Base-by-base conservation (phyloP, 2,329 filamentous ascomycete genomes). In the Trichoderma breve region DNA sequence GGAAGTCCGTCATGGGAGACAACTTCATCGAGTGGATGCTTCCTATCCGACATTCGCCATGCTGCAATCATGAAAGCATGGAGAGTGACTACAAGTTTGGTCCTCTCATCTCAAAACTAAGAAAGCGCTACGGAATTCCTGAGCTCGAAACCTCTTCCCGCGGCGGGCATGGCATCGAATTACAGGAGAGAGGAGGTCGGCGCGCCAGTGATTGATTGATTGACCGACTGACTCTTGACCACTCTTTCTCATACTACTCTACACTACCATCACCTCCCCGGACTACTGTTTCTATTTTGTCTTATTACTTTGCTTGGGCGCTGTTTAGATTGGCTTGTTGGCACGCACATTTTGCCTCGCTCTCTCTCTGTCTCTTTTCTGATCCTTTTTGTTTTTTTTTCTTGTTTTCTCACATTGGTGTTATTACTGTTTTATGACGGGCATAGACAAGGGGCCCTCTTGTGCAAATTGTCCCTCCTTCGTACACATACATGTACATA, bases 1-100 rank as follows among this genome's bases (percentile, higher is more conserved):
- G 94, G 82, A 88, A 89, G 74, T 87, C 91, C 15, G 89, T 98
- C 28, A 94, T 99, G 90, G 95, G 95, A 0, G 82, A 87, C 61
- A 88, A 83, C 24, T 74, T 90, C 2, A 73, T 91, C 15, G 92
- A 97, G 73, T 98, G 95, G 95, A 78, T 97, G 14, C 82, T 97
- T 1, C 95, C 95, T 0, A 80, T 97, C 39, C 89, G 85, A 71
- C 86, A 88, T 72, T 94, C 92, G 5, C 95, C 95, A 0, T 95
- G 92, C 79, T 87, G 87, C 65, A 87, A 88, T 68, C 92, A 95
- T 76, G 89, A 89, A 61, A 87, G 85, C 75, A 84, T 85, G 72
- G 86, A 88, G 73, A 91, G 92, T 76, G 89, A 93, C 71, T 97
- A 92, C 78, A 85, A 87, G 15, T 84, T 93, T 76, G 92, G 92